Evolutionary conservation across 2,329 filamentous ascomycete genomes (phyloP), one percentile per base, ranked within the genome.

Genomic region (Colletotrichum eremochloae): DNA sequence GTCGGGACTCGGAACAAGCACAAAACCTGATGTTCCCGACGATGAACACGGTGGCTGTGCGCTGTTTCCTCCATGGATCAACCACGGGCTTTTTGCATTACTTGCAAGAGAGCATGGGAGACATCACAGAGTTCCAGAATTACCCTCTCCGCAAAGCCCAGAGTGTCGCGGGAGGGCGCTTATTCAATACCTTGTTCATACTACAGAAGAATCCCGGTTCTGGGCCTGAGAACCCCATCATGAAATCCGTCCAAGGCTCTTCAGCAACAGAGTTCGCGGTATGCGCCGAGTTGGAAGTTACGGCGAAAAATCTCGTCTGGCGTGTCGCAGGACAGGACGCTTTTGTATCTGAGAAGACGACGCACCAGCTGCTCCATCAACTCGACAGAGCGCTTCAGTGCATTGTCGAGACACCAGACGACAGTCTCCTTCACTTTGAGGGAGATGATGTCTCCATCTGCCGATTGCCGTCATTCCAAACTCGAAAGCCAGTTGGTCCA

Each of bases 31-130:
- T 95, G 78, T 98, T 97, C 77, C 96, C 95, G 0, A 94, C 93
- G 0, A 97, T 98, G 93, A 98, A 97, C 78, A 97, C 95, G 0
- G 91, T 97, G 0, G 89, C 92, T 0, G 85, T 97, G 9, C 88
- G 95, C 14, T 88, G 88, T 1, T 86, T 95, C 3, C 79, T 97
- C 2, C 93, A 96, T 76, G 94, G 94, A 1, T 90, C 86, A 0
- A 82, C 88, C 0, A 75, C 80, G 0, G 87, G 91, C 0, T 91
- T 97, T 82, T 82, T 97, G 38, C 86, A 84, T 15, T 93, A 95
- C 77, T 86, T 95, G 75, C 94, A 97, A 77, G 88, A 91, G 2
- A 92, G 89, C 72, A 88, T 93, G 80, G 85, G 86, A 1, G 86
- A 87, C 33, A 88, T 94, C 40, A 84, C 90, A n/a, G 87, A 91